These are phyloP conservation scores for Fomitopsis schrenkii DNA, from an alignment of 1,284 basidiomycete genomes.

Conservation along the genomic window DNA sequence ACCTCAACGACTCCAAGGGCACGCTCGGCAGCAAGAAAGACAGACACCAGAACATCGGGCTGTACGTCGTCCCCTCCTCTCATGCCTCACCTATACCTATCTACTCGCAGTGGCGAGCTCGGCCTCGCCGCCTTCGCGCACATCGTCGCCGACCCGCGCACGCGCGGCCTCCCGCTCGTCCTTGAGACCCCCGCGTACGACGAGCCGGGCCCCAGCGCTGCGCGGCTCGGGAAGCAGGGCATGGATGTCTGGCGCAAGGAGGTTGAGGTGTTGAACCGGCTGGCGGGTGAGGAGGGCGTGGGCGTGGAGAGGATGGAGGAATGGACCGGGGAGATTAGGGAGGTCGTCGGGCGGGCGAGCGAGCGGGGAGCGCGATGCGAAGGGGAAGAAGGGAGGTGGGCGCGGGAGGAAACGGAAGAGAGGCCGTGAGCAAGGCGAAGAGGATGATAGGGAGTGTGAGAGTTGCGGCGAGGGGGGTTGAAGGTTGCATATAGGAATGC, in stretches of 20 bases:
- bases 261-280: conserved; percentile 52
- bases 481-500: background rate
- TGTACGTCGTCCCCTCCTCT: conserved; percentile 40
- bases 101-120: conserved; percentile 55
- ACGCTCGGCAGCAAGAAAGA: conserved; percentile 65
- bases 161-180: conserved; percentile 71
- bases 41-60: conserved; percentile 81
- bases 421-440: conserved; percentile 4
- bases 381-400: conserved; percentile 16
- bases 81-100: background rate
- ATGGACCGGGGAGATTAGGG: conserved; percentile 28
- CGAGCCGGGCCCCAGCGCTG: conserved; percentile 11
- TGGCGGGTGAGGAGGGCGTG: conserved; percentile 31
- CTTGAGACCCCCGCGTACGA: conserved; percentile 77
- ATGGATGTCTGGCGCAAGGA: conserved; percentile 68
- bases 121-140: conserved; percentile 62
- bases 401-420: conserved; percentile 18
- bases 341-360: conserved; percentile 19
- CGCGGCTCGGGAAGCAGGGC: conserved; percentile 26
- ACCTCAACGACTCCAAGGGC: conserved; percentile 82
- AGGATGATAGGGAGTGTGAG: conserved; percentile 9
- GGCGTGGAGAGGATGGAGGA: conserved; percentile 14
- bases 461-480: background rate
- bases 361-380: conserved; percentile 14
- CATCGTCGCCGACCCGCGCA: conserved; percentile 67